phyloP scores from a whole-genome alignment of 2,329 filamentous ascomycete species.

The Arthroderma sp. region DNA sequence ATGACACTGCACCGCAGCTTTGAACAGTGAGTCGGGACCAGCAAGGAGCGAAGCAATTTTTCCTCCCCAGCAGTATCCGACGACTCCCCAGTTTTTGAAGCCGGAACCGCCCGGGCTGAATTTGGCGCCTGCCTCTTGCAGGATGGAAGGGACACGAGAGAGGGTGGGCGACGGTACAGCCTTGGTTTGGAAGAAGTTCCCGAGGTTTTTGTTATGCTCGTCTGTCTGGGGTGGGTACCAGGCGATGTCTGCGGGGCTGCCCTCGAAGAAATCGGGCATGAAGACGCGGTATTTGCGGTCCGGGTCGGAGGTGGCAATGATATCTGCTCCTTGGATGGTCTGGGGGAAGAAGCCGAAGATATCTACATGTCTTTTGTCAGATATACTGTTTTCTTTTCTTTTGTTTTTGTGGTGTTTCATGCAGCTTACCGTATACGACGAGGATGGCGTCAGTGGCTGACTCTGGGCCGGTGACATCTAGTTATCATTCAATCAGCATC shows the following conservation, averaged over 20 bases:
- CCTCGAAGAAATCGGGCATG: slow-evolving; percentile 85
- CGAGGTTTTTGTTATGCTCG: slow-evolving; percentile 47
- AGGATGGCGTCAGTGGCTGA: slow-evolving; percentile 45
- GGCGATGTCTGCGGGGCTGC: slow-evolving; percentile 50
- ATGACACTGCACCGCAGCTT: slow-evolving; percentile 39
- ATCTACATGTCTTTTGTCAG: slow-evolving; percentile 25
- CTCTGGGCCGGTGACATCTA: slow-evolving; percentile 44
- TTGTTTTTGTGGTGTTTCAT: not conserved
- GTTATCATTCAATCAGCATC: not conserved
- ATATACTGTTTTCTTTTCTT: not conserved
- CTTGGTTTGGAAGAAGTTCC: slow-evolving; percentile 44
- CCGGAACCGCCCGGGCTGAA: slow-evolving; percentile 22
- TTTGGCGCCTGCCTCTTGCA: slow-evolving; percentile 38
- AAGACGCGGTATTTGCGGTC: slow-evolving; percentile 65
- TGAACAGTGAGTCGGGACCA: slow-evolving; percentile 36
- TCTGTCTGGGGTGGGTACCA: slow-evolving; percentile 49
- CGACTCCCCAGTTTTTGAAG: slow-evolving; percentile 44
- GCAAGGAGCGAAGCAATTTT: slow-evolving; percentile 41
- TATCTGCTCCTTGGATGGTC: slow-evolving; percentile 50
- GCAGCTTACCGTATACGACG: slow-evolving; percentile 36
- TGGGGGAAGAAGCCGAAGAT: slow-evolving; percentile 54
- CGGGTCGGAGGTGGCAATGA: slow-evolving; percentile 50
- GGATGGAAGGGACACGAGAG: slow-evolving; percentile 40
- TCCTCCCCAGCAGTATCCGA: slow-evolving; percentile 43
- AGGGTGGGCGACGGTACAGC: slow-evolving; percentile 47